A percentile compares a stretch with the other conserved stretches of the same genome.
phyloP scores from a whole-genome alignment of 108 stramenopile genomes.

The Discostella stelligeroides region DNA sequence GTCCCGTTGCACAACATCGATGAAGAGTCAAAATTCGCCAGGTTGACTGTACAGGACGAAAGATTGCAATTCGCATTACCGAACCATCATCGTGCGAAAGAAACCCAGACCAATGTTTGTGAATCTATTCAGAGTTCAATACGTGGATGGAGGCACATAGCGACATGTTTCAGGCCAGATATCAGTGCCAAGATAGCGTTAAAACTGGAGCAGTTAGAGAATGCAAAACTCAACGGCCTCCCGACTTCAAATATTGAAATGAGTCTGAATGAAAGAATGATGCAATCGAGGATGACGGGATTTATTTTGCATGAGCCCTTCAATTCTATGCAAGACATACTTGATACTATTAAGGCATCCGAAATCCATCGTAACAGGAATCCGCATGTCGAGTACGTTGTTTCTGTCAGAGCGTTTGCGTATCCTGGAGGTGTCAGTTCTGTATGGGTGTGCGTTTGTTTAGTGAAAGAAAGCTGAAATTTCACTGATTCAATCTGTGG shows the following conservation, averaged over 20 bases:
- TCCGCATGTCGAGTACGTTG: conserved; percentile 46
- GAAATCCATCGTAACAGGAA: conserved; percentile 42
- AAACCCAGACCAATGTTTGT: conserved; percentile 41
- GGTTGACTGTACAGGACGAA: conserved; percentile 33
- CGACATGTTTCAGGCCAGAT: conserved; percentile 48
- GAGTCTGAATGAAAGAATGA: conserved; percentile 20
- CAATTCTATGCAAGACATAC: conserved; percentile 22
- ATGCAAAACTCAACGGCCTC: conserved; percentile 21
- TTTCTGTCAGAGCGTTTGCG: conserved; percentile 39
- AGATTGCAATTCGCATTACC: conserved; percentile 25
- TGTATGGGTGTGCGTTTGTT: conserved; percentile 45
- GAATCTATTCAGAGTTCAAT: conserved; percentile 45
- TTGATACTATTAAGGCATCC: conserved; percentile 36
- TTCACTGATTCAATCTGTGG: background rate
- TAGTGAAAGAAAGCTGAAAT: background rate
- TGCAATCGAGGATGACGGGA: conserved; percentile 30
- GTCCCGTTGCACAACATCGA: conserved; percentile 28
- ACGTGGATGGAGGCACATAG: conserved; percentile 41
- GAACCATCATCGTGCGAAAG: conserved; percentile 25
- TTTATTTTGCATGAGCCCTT: conserved; percentile 40
- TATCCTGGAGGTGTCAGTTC: conserved; percentile 44
- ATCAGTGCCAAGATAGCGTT: conserved; percentile 27
- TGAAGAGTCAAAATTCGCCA: background rate
- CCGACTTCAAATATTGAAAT: background rate
- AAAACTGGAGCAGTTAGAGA: conserved; percentile 38